A percentile compares a stretch with the other conserved stretches of the same genome.
Conservation (phyloP, 495 filamentous ascomycete genomes). For the Aspergillus kassunensis region DNA sequence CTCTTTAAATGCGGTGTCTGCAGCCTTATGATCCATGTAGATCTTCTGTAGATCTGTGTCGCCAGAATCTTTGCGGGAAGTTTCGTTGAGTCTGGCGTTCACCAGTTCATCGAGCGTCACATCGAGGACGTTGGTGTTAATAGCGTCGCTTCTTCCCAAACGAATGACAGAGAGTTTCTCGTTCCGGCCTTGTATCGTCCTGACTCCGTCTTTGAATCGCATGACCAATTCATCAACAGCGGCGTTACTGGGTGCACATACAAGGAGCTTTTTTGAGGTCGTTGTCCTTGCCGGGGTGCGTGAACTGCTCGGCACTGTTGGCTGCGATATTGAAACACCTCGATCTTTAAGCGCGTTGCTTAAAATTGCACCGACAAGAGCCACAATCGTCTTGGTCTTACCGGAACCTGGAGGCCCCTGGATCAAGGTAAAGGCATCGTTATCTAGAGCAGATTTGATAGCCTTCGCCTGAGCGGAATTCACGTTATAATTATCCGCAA, state of each 20-base stretch:
- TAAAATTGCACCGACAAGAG: slow-evolving; percentile 86
- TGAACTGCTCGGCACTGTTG: slow-evolving; percentile 27
- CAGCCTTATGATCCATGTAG: slow-evolving; percentile 73
- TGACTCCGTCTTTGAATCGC: slow-evolving; percentile 85
- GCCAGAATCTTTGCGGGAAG: slow-evolving; percentile 35
- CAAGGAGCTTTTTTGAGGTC: slow-evolving; percentile 76
- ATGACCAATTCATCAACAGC: slow-evolving; percentile 95
- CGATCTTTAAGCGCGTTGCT: slow-evolving; percentile 53
- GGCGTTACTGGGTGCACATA: slow-evolving; percentile 96
- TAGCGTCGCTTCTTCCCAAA: slow-evolving; percentile 88
- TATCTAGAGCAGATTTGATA: slow-evolving; percentile 84
- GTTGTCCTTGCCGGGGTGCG: slow-evolving; percentile 24
- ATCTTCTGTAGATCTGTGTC: slow-evolving; percentile 68
- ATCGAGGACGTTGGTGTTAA: slow-evolving; percentile 83
- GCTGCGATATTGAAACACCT: slow-evolving; percentile 48
- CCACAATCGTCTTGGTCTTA: slow-evolving; percentile 97
- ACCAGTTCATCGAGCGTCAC: slow-evolving; percentile 94
- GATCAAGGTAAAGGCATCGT: slow-evolving; percentile 92
- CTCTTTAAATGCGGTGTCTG: slow-evolving; percentile 66
- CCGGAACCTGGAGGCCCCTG: slow-evolving; percentile 96
- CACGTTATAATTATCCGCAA: slow-evolving; percentile 72
- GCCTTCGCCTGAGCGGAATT: slow-evolving; percentile 92
- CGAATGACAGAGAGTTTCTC: slow-evolving; percentile 80
- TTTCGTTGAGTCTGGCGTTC: slow-evolving; percentile 58
- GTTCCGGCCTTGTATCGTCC: slow-evolving; percentile 63